phyloP scores from a whole-genome alignment of 768 basidiomycete species.

The Inosperma sp. region DNA sequence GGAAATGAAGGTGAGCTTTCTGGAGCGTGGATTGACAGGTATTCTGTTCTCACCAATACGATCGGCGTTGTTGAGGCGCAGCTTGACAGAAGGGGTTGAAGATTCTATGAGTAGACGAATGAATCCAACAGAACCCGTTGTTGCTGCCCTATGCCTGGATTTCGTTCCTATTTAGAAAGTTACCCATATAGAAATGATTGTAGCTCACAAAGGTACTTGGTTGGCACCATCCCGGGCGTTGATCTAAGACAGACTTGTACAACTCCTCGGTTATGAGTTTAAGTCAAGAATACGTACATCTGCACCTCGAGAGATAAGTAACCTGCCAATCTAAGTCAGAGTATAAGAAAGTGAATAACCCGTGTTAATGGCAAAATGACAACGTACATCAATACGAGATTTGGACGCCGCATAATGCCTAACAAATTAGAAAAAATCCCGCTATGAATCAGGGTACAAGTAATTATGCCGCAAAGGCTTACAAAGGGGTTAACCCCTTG shows the following conservation, averaged over 20 bases:
- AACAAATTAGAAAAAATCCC: conserved; percentile 11
- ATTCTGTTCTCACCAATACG: conserved; percentile 52
- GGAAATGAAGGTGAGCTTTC: conserved; percentile 17
- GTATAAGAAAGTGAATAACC: conserved; percentile 20
- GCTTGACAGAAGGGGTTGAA: conserved; percentile 68
- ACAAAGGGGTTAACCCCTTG: conserved; percentile 84
- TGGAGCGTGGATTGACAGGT: conserved; percentile 10
- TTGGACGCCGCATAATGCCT: conserved; percentile 95
- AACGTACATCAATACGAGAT: conserved; percentile 71
- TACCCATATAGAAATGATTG: conserved; percentile 19
- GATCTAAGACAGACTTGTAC: conserved; percentile 54
- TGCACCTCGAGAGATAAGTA: conserved; percentile 82
- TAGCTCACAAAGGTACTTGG: conserved; percentile 78
- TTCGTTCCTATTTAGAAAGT: conserved; percentile 18
- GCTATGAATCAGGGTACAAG: neutral
- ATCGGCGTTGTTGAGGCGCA: conserved; percentile 82
- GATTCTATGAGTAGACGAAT: conserved; percentile 81
- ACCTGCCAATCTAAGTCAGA: conserved; percentile 69
- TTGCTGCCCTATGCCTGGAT: conserved; percentile 87
- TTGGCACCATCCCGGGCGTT: conserved; percentile 93
- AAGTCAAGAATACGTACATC: conserved; percentile 61
- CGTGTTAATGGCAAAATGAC: conserved; percentile 23
- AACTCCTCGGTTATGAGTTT: conserved; percentile 30
- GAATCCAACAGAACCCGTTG: conserved; percentile 90
- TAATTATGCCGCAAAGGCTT: conserved; percentile 28